A percentile compares a stretch with the other conserved stretches of the same genome.
phyloP scores from a whole-genome alignment of 345 rosid species.

The Crucihimalaya himalaica region DNA sequence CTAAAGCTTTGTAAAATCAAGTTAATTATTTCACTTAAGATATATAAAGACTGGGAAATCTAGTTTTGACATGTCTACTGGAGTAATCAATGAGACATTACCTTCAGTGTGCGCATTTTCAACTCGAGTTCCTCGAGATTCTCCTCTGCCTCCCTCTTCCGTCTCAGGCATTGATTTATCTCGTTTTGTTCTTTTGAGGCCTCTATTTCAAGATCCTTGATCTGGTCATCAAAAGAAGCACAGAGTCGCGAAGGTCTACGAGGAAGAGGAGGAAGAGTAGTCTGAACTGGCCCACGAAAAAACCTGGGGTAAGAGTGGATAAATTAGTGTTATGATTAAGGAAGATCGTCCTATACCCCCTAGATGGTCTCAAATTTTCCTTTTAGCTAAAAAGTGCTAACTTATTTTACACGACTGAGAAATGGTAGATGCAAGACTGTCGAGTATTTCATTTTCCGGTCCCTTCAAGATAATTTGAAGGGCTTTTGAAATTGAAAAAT shows the following conservation, averaged over 20 bases:
- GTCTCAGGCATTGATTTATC: constrained; percentile 51
- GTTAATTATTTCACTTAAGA: constrained; percentile 15
- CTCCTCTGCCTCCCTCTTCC: constrained; percentile 59
- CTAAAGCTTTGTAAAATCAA: constrained; percentile 5
- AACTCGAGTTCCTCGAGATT: constrained; percentile 49
- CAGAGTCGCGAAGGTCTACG: constrained; percentile 72
- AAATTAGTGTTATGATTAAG: constrained; percentile 8
- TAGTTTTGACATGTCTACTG: constrained; percentile 10
- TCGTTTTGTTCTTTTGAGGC: constrained; percentile 43
- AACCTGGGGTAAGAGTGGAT: constrained; percentile 55
- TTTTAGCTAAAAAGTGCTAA: background rate
- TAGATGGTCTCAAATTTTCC: background rate
- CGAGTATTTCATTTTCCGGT: background rate
- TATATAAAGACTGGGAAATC: constrained; percentile 3
- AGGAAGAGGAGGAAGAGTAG: constrained; percentile 68
- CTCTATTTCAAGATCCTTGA: constrained; percentile 61
- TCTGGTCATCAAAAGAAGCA: constrained; percentile 78
- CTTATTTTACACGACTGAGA: background rate
- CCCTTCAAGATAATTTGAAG: background rate
- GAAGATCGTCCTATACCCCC: background rate
- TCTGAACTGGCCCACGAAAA: constrained; percentile 83
- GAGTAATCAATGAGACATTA: constrained; percentile 28
- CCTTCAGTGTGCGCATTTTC: constrained; percentile 55
- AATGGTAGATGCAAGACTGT: background rate
- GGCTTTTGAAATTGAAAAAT: background rate